Conservation (phyloP, 2,329 filamentous ascomycete genomes). For the Cladosporium oxysporum region DNA sequence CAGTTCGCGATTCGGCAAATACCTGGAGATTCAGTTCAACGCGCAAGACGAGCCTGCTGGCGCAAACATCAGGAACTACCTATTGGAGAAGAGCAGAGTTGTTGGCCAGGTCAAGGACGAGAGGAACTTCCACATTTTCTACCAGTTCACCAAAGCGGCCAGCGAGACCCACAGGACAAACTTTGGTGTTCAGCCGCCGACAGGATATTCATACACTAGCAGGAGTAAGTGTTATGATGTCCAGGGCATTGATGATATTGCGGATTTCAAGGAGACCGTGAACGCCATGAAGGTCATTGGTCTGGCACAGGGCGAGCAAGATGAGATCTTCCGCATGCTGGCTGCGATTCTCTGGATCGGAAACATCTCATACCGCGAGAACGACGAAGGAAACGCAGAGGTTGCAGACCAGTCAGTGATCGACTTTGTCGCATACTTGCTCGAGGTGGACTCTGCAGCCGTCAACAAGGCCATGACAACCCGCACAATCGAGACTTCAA, state of each 20-base stretch:
- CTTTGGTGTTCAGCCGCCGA: conserved; percentile 89
- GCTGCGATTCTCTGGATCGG: conserved; percentile 90
- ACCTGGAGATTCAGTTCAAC: conserved; percentile 97
- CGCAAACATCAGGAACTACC: conserved; percentile 96
- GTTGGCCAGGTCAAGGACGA: conserved; percentile 94
- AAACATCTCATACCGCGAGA: conserved; percentile 88
- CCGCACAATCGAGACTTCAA: conserved; percentile 74
- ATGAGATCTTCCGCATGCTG: conserved; percentile 95
- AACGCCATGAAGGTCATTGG: conserved; percentile 96
- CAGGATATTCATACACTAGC: conserved; percentile 92
- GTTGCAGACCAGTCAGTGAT: conserved; percentile 89
- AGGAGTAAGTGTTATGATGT: conserved; percentile 94
- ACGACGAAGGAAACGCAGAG: conserved; percentile 83
- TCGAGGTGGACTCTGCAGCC: conserved; percentile 80
- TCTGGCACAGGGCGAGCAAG: conserved; percentile 82
- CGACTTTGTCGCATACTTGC: conserved; percentile 88
- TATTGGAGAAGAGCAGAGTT: conserved; percentile 92
- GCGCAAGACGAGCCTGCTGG: conserved; percentile 85
- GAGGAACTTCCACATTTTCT: conserved; percentile 99
- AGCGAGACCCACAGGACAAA: conserved; percentile 81
- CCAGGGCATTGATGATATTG: conserved; percentile 85
- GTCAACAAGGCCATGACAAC: conserved; percentile 87
- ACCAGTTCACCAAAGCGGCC: conserved; percentile 95
- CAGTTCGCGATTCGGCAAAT: conserved; percentile 97
- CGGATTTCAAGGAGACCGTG: conserved; percentile 86